These are phyloP conservation scores for Irpex rosettiformis DNA, from an alignment of 1,284 basidiomycete species.

Conservation along the genomic window DNA sequence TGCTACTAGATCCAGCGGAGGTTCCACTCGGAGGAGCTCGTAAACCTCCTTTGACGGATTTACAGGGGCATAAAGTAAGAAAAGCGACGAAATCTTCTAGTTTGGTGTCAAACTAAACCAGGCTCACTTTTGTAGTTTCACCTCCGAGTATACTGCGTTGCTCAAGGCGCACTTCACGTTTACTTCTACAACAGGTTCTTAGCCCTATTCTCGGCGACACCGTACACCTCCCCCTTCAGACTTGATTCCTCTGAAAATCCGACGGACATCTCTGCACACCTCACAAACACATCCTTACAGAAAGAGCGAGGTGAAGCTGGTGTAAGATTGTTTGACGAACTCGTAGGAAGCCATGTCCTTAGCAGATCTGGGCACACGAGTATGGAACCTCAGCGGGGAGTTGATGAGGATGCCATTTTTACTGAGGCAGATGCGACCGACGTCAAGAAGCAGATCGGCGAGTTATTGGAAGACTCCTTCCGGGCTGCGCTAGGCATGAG, in stretches of 20 bases:
- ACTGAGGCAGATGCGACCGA: slow-evolving; percentile 48
- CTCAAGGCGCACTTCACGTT: slow-evolving; percentile 75
- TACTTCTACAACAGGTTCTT: slow-evolving; percentile 83
- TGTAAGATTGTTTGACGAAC: slow-evolving; percentile 76
- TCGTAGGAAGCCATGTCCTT: slow-evolving; percentile 51
- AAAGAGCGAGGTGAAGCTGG: slow-evolving; percentile 59
- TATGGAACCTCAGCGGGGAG: not conserved
- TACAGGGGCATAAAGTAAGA: slow-evolving; percentile 67
- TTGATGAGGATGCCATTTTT: slow-evolving; percentile 22
- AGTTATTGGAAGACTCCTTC: slow-evolving; percentile 78
- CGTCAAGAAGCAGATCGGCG: slow-evolving; percentile 63
- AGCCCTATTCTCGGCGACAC: slow-evolving; percentile 77
- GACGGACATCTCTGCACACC: slow-evolving; percentile 72
- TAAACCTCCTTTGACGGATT: slow-evolving; percentile 23
- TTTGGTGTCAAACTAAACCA: slow-evolving; percentile 13
- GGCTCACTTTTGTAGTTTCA: slow-evolving; percentile 68
- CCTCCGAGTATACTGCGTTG: slow-evolving; percentile 89
- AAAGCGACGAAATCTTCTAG: slow-evolving; percentile 14
- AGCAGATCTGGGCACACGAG: slow-evolving; percentile 12
- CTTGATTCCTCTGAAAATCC: slow-evolving; percentile 21
- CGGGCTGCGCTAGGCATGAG: slow-evolving; percentile 82
- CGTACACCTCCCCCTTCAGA: slow-evolving; percentile 48
- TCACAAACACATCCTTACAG: slow-evolving; percentile 97
- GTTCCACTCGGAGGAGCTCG: slow-evolving; percentile 27
- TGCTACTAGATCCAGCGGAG: slow-evolving; percentile 73